phyloP scores from a whole-genome alignment of 495 filamentous ascomycete species.

The Platismatia glauca region DNA sequence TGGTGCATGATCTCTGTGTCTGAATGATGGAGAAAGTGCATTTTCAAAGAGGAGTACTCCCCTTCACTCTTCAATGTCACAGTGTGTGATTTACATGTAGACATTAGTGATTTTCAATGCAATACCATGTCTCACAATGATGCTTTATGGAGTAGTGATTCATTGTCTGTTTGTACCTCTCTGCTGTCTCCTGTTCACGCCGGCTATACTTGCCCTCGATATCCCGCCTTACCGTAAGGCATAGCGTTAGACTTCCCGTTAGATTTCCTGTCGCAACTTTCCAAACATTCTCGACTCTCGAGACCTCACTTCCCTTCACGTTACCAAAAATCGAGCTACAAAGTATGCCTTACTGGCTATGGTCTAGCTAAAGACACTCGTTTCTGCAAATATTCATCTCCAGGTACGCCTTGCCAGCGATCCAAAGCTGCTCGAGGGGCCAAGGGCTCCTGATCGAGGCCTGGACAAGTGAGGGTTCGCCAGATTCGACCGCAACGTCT shows the following conservation, averaged over 20 bases:
- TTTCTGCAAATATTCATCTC: neutral
- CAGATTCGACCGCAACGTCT: neutral
- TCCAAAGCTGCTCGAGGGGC: neutral
- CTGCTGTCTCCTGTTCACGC: neutral
- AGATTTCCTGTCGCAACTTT: neutral
- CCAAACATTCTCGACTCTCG: neutral
- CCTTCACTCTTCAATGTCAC: neutral
- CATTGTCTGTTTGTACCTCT: neutral
- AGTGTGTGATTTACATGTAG: no score
- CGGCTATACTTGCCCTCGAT: neutral
- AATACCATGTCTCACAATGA: neutral
- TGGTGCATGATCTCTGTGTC: neutral
- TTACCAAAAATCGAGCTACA: neutral
- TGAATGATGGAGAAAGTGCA: neutral
- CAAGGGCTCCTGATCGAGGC: neutral
- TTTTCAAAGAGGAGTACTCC: neutral
- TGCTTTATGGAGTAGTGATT: no score
- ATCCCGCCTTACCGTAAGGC: neutral
- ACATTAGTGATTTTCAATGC: neutral
- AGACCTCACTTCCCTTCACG: neutral
- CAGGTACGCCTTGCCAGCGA: neutral
- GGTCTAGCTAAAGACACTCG: neutral
- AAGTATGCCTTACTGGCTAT: neutral
- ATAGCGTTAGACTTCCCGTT: neutral
- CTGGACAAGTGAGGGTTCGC: neutral